A percentile compares a stretch with the other conserved stretches of the same genome.
Evolutionary conservation across 345 rosid genomes (phyloP).

Genomic region (Combretum micranthum): DNA sequence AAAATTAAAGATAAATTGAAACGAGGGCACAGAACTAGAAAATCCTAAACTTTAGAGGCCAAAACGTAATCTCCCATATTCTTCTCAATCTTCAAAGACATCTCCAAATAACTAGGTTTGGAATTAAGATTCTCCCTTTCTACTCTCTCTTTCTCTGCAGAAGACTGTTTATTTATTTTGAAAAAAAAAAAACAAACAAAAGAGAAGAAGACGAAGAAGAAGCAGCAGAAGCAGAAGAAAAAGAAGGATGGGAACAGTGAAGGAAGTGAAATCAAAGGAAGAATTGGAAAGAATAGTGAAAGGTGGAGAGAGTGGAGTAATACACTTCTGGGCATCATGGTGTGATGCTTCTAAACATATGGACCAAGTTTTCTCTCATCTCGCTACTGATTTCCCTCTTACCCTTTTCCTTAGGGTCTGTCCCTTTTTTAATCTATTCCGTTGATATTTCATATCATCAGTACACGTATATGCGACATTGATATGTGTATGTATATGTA

Average conservation of each 20-base stretch:
- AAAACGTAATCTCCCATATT: too few species aligned
- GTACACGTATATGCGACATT: background rate
- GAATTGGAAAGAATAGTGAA: conserved; percentile 58
- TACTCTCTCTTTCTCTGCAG: too few species aligned
- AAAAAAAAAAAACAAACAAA: too few species aligned
- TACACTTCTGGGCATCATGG: conserved; percentile 99
- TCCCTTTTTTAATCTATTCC: background rate
- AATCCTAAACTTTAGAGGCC: too few species aligned
- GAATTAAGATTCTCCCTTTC: too few species aligned
- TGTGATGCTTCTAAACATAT: conserved; percentile 99
- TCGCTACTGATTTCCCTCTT: conserved; percentile 83
- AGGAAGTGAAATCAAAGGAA: conserved; percentile 70
- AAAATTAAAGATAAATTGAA: too few species aligned
- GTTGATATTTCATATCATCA: background rate
- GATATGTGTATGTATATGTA: background rate
- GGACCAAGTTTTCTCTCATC: conserved; percentile 93
- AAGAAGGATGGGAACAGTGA: conserved; percentile 71
- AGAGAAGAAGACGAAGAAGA: too few species aligned
- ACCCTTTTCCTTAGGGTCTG: conserved; percentile 72
- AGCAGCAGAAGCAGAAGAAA: background rate
- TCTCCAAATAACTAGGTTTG: too few species aligned
- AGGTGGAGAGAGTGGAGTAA: conserved; percentile 45
- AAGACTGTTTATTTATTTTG: too few species aligned
- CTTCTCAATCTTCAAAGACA: too few species aligned
- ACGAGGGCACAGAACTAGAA: too few species aligned